phyloP scores from a whole-genome alignment of 2,329 filamentous ascomycete genomes.

The Dryadomyces quercivorus region DNA sequence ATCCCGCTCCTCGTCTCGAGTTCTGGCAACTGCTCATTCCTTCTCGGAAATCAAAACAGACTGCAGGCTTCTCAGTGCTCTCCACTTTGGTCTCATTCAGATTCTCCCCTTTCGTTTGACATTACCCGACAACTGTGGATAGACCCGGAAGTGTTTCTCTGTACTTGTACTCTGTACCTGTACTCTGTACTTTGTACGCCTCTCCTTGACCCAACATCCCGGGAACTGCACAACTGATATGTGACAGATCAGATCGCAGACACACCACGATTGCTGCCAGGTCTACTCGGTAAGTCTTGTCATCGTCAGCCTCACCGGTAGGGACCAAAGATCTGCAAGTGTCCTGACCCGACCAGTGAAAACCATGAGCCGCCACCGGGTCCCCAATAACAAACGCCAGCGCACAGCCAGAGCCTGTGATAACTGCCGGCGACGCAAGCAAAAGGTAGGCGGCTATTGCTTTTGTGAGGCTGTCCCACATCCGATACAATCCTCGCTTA shows the following conservation, averaged over 20 bases:
- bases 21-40: neutral
- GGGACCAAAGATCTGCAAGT: too few relatives aligned
- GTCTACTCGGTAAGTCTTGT: neutral
- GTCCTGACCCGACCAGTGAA: neutral
- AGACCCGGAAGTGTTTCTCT: neutral
- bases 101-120: neutral
- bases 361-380: conserved; percentile 38
- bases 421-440: conserved; percentile 53
- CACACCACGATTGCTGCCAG: neutral
- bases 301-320: neutral
- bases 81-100: too few relatives aligned
- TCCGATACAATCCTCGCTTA: neutral
- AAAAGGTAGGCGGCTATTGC: conserved; percentile 39
- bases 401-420: conserved; percentile 53
- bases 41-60: too few relatives aligned
- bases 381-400: conserved; percentile 47
- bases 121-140: neutral
- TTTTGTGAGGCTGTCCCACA: neutral
- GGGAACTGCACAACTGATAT: neutral
- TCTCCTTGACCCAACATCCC: neutral
- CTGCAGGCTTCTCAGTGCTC: too few relatives aligned
- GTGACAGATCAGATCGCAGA: neutral
- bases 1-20: neutral
- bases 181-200: too few relatives aligned
- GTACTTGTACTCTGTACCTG: neutral